Percentiles rank a stretch among this genome's conserved stretches.
These are phyloP conservation scores for Erythrophleum fordii DNA, from an alignment of 306 rosid species.

Conservation along the genomic window DNA sequence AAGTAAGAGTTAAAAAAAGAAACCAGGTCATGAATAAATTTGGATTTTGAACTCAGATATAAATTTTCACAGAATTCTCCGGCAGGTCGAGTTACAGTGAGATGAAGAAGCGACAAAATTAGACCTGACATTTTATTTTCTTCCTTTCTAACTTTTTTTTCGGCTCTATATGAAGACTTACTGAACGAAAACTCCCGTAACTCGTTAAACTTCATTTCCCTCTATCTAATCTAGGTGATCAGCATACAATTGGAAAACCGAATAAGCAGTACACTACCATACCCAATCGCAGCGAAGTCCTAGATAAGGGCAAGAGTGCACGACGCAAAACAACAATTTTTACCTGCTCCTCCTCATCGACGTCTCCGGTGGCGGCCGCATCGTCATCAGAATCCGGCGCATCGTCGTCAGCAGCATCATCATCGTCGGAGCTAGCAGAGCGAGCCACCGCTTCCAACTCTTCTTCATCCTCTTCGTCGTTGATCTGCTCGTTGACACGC, in stretches of 20 bases:
- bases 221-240: neutral
- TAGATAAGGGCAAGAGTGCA: neutral
- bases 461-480: conserved; percentile 85
- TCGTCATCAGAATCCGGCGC: conserved; percentile 18
- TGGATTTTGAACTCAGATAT: neutral
- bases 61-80: neutral
- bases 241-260: neutral
- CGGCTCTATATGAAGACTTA: neutral
- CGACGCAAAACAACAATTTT: neutral
- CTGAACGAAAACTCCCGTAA: neutral
- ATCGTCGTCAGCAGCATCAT: conserved; percentile 48
- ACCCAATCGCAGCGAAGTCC: conserved; percentile 31
- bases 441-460: conserved; percentile 94
- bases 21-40: neutral
- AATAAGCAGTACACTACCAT: conserved; percentile 22
- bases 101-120: neutral
- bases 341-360: conserved; percentile 69
- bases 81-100: neutral
- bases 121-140: neutral
- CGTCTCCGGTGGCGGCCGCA: conserved; percentile 36
- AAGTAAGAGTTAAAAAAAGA: neutral
- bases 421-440: conserved; percentile 74
- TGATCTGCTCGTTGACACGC: conserved; percentile 62
- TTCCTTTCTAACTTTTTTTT: neutral
- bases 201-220: neutral